Evolutionary conservation across 352 stramenopile genomes (phyloP).

Genomic region (Globisporangium nagaii): DNA sequence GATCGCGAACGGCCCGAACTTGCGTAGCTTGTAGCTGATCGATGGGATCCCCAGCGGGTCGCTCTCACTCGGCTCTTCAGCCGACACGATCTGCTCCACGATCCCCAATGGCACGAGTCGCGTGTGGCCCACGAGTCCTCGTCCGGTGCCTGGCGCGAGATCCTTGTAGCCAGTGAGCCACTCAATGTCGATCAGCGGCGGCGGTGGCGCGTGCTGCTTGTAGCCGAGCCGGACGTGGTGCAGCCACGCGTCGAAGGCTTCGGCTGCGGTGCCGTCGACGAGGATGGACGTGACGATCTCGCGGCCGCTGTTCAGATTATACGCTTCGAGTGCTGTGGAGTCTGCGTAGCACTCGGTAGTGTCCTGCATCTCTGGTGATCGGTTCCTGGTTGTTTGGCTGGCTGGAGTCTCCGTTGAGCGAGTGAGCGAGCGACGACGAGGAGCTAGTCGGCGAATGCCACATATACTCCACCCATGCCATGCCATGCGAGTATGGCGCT

Average conservation of each 20-base stretch:
- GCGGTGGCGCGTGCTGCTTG: too few relatives aligned
- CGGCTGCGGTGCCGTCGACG: constrained; percentile 21
- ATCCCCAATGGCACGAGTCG: constrained; percentile 36
- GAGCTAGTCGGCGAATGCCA: too few relatives aligned
- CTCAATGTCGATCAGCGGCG: too few relatives aligned
- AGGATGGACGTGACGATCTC: too few relatives aligned
- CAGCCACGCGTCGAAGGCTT: constrained; percentile 50
- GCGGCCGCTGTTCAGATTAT: too few relatives aligned
- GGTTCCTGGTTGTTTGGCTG: constrained; percentile 6
- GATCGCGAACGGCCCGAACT: constrained; percentile 37
- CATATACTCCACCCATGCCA: too few relatives aligned
- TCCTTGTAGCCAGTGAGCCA: constrained; percentile 22
- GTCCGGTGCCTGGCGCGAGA: constrained; percentile 25
- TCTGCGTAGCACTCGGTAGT: constrained; percentile 40
- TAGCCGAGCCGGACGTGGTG: constrained; percentile 39
- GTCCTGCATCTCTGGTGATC: constrained; percentile 34
- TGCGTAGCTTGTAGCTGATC: constrained; percentile 40
- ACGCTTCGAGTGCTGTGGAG: constrained; percentile 49
- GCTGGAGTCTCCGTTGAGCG: not conserved
- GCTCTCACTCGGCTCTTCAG: constrained; percentile 24
- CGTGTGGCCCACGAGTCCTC: constrained; percentile 36
- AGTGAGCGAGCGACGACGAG: not conserved
- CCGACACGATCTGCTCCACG: constrained; percentile 50
- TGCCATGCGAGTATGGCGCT: too few relatives aligned
- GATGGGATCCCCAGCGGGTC: constrained; percentile 32